Evolutionary conservation across 176 grass and related monocot genomes (phyloP).

Genomic region (Cenchrus purpureus): DNA sequence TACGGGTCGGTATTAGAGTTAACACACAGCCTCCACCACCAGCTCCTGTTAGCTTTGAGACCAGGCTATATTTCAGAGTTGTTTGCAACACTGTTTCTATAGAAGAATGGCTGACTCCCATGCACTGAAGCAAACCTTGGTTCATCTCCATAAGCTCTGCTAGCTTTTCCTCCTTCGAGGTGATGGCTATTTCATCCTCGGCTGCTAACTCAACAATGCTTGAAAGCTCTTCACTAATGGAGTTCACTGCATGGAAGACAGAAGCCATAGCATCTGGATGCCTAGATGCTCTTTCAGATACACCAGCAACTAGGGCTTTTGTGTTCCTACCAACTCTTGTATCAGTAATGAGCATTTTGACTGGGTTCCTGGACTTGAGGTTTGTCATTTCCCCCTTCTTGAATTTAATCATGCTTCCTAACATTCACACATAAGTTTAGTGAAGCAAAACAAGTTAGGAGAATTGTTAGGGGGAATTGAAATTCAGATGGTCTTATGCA

Average conservation of each 20-base stretch:
- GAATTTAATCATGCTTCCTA: conserved; percentile 94
- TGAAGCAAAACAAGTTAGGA: neutral
- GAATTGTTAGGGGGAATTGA: neutral
- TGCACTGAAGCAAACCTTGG: conserved; percentile 94
- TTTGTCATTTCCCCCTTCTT: conserved; percentile 67
- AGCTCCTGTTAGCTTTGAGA: conserved; percentile 93
- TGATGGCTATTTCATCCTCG: conserved; percentile 57
- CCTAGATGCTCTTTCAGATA: conserved; percentile 74
- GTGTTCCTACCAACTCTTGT: conserved; percentile 94
- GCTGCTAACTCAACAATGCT: conserved; percentile 63
- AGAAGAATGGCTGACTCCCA: conserved; percentile 79
- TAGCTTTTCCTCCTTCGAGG: conserved; percentile 80
- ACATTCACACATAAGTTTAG: conserved; percentile 18
- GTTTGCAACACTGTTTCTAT: conserved; percentile 78
- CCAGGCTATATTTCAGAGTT: conserved; percentile 72
- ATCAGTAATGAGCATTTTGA: conserved; percentile 92
- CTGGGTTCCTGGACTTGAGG: conserved; percentile 56
- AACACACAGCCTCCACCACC: conserved; percentile 96
- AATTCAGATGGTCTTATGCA: neutral
- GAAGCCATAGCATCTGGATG: conserved; percentile 73
- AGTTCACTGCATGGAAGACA: conserved; percentile 77
- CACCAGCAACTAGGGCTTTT: conserved; percentile 79
- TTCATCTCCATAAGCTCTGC: conserved; percentile 95
- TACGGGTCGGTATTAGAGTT: conserved; percentile 82
- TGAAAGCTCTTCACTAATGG: conserved; percentile 75